Evolutionary conservation across 768 basidiomycete species (phyloP).

Genomic region (Suillus luteus): DNA sequence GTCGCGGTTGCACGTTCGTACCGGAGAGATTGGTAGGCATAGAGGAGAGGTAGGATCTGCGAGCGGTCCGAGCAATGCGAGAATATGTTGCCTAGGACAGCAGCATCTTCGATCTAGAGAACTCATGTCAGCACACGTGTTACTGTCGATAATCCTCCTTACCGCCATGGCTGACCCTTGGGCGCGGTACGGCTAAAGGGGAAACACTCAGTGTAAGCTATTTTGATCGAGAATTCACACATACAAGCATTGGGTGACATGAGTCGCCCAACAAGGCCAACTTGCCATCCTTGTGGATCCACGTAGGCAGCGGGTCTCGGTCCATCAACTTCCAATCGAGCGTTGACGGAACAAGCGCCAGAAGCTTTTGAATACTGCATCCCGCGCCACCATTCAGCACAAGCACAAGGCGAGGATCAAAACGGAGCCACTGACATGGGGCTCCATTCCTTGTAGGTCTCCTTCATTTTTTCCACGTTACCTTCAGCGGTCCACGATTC

Average conservation of each 20-base stretch:
- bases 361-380: slow-evolving; percentile 45
- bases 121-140: slow-evolving; percentile 8
- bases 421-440: slow-evolving; percentile 39
- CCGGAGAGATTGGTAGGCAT: slow-evolving; percentile 55
- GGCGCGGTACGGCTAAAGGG: slow-evolving; percentile 48
- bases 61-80: slow-evolving; percentile 43
- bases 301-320: slow-evolving; percentile 47
- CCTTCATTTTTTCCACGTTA: slow-evolving; percentile 47
- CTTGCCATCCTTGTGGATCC: slow-evolving; percentile 48
- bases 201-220: background rate
- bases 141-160: slow-evolving; percentile 16
- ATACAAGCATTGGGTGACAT: slow-evolving; percentile 56
- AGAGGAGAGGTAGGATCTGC: slow-evolving; percentile 49
- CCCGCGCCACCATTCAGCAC: slow-evolving; percentile 8
- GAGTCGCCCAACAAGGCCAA: slow-evolving; percentile 55
- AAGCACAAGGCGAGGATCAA: background rate
- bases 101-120: slow-evolving; percentile 37
- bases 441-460: slow-evolving; percentile 50
- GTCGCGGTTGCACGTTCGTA: slow-evolving; percentile 50
- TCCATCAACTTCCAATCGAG: slow-evolving; percentile 52
- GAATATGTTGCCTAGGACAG: slow-evolving; percentile 49
- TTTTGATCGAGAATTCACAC: slow-evolving; percentile 2
- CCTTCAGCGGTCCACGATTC: slow-evolving; percentile 50
- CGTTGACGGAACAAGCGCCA: slow-evolving; percentile 44
- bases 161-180: slow-evolving; percentile 61